Conservation (phyloP, 1,139 yeast genomes). For the Lodderomyces margitis region DNA sequence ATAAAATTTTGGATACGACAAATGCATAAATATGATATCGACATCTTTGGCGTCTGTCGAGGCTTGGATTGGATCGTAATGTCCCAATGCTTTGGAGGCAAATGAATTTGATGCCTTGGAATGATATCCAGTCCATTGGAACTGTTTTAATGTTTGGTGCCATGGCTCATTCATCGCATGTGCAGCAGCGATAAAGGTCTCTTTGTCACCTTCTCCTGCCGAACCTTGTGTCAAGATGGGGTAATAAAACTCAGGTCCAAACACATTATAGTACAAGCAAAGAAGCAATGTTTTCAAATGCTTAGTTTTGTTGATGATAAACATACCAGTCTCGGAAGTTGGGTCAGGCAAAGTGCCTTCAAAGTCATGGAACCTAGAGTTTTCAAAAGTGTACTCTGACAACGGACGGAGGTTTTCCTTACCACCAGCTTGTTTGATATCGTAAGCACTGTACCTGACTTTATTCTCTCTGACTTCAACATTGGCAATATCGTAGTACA, state of each 20-base stretch:
- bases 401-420: conserved; percentile 25
- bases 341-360: conserved; percentile 63
- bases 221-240: conserved; percentile 64
- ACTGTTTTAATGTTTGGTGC: conserved; percentile 52
- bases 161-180: conserved; percentile 46
- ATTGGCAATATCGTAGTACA: conserved; percentile 43
- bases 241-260: conserved; percentile 59
- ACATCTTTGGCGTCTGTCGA: conserved; percentile 12
- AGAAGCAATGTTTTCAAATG: conserved; percentile 52
- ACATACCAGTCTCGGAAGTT: conserved; percentile 62
- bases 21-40: conserved; percentile 51
- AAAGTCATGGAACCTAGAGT: conserved; percentile 51
- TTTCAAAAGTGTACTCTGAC: conserved; percentile 29
- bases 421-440: conserved; percentile 26
- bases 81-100: conserved; percentile 58
- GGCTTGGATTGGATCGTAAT: conserved; percentile 50
- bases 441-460: conserved; percentile 34
- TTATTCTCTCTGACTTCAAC: conserved; percentile 38
- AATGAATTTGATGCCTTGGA: conserved; percentile 34
- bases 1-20: conserved; percentile 63
- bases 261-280: conserved; percentile 57
- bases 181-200: conserved; percentile 66
- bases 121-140: conserved; percentile 54
- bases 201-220: conserved; percentile 74
- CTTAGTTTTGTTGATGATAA: conserved; percentile 50